phyloP scores from a whole-genome alignment of 2,329 filamentous ascomycete species.

The Claviceps sp. region DNA sequence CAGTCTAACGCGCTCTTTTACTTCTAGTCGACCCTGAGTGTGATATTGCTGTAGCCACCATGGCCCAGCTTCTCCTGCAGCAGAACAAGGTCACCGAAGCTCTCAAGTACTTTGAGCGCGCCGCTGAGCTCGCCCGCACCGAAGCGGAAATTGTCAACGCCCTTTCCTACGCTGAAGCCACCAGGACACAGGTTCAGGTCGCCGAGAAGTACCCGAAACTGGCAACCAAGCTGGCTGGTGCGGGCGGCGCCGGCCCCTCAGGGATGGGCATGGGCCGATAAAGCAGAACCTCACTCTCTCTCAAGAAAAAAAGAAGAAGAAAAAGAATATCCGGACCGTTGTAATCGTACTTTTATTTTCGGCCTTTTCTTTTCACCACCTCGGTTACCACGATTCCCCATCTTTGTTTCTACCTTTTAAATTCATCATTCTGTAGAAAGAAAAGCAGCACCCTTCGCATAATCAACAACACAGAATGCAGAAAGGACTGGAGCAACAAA shows the following conservation, averaged over 20 bases:
- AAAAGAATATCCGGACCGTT: not conserved
- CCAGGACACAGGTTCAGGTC: conserved; percentile 86
- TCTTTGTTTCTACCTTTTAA: not conserved
- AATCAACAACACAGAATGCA: not conserved
- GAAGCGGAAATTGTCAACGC: conserved; percentile 95
- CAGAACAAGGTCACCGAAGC: conserved; percentile 95
- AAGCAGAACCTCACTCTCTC: conserved; percentile 8
- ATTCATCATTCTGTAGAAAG: not conserved
- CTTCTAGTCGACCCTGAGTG: conserved; percentile 84
- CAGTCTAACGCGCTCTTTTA: not conserved
- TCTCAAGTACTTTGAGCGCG: conserved; percentile 91
- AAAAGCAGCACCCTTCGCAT: not conserved
- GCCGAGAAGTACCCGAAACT: conserved; percentile 77
- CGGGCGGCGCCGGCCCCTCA: conserved; percentile 19
- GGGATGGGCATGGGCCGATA: conserved; percentile 24
- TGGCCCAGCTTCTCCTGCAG: conserved; percentile 93
- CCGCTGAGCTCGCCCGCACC: conserved; percentile 84
- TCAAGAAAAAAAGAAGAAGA: not conserved
- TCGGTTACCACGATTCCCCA: not conserved
- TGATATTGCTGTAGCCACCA: conserved; percentile 95
- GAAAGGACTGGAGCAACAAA: not conserved
- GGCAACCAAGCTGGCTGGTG: conserved; percentile 48
- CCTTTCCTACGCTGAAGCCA: conserved; percentile 91
- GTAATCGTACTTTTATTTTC: not conserved
- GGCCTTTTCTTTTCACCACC: not conserved